Conservation (phyloP, 1,139 yeast genomes). For the Fermentozyma sake region DNA sequence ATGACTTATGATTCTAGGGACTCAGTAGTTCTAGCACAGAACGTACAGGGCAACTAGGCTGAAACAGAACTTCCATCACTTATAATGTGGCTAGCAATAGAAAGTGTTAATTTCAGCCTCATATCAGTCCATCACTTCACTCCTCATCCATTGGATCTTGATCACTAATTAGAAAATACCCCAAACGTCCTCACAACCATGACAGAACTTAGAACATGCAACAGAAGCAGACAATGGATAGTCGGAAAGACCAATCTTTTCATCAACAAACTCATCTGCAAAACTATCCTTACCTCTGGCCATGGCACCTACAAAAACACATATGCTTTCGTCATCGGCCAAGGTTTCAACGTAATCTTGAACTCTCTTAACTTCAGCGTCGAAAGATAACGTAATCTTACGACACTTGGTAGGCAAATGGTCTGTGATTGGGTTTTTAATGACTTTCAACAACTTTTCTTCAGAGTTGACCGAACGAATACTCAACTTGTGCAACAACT, state of each 20-base stretch:
- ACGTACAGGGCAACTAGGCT: too few relatives aligned
- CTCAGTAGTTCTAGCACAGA: too few relatives aligned
- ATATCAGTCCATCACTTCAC: too few relatives aligned
- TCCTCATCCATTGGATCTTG: too few relatives aligned
- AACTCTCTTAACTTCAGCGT: conserved; percentile 81
- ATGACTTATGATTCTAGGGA: too few relatives aligned
- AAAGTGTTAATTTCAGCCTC: too few relatives aligned
- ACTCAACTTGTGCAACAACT: conserved; percentile 82
- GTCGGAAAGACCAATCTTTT: conserved; percentile 90
- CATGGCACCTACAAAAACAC: conserved; percentile 99
- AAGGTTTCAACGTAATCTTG: conserved; percentile 82
- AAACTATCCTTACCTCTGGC: conserved; percentile 96
- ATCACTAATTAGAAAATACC: conserved; percentile 55
- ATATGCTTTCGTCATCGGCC: conserved; percentile 86
- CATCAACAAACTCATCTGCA: conserved; percentile 96
- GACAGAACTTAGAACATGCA: conserved; percentile 97
- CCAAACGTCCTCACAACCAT: conserved; percentile 99
- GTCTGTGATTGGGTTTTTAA: conserved; percentile 94
- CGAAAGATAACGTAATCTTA: conserved; percentile 89
- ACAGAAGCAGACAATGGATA: conserved; percentile 96
- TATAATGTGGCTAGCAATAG: too few relatives aligned
- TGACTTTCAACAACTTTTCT: conserved; percentile 87
- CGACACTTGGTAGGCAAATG: conserved; percentile 95
- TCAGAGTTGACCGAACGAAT: conserved; percentile 93
- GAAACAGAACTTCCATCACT: too few relatives aligned